A percentile compares a stretch with the other conserved stretches of the same genome.
Conservation (phyloP, 129 eudicot species). For the Flaveria trinervia region DNA sequence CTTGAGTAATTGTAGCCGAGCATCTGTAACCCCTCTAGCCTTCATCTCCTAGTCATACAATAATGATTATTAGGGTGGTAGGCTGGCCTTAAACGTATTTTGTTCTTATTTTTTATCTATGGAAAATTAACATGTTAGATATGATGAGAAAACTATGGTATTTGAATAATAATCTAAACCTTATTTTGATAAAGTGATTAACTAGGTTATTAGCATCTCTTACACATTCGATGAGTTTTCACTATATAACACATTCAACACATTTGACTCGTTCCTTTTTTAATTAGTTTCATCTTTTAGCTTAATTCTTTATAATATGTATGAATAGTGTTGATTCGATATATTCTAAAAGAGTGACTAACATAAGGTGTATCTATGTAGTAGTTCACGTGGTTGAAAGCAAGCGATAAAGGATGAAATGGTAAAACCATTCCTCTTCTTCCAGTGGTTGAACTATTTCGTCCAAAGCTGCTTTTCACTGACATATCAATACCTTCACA, state of each 20-base stretch:
- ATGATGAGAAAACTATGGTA: neutral
- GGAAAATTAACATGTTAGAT: neutral
- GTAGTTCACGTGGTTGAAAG: conserved; percentile 71
- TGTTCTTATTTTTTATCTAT: neutral
- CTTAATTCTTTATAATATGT: neutral
- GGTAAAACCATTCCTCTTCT: conserved; percentile 65
- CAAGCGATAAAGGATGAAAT: conserved; percentile 59
- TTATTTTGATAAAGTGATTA: neutral
- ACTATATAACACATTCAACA: neutral
- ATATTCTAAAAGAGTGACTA: neutral
- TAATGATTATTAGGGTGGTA: no score
- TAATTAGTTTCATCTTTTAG: neutral
- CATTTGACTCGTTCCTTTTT: neutral
- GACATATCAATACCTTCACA: conserved; percentile 31
- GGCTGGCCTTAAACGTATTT: neutral
- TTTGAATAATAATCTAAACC: neutral
- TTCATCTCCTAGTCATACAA: conserved; percentile 57
- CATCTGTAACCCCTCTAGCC: conserved; percentile 47
- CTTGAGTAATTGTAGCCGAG: conserved; percentile 55
- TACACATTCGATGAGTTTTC: neutral
- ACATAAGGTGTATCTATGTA: conserved; percentile 74
- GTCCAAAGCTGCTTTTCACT: conserved; percentile 22
- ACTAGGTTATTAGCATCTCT: neutral
- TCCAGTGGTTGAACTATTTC: neutral
- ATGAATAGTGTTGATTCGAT: neutral